Base-by-base conservation (phyloP, 306 rosid genomes). In the Castanopsis chinensis region DNA sequence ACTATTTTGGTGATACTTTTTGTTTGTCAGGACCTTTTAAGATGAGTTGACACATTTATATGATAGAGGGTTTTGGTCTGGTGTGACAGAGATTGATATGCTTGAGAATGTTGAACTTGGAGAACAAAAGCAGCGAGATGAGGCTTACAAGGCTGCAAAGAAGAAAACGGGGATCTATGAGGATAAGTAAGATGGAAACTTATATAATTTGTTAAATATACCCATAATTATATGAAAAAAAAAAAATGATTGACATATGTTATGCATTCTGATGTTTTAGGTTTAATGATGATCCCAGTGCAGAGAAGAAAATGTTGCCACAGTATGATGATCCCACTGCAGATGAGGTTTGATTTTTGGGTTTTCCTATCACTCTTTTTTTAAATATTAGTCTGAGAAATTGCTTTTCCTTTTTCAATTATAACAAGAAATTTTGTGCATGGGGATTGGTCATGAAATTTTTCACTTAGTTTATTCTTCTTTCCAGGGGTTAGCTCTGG, bases 101-200 rank as follows among this genome's bases (percentile, higher is more conserved):
- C 99, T 95, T 84, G 99, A 93, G 88, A 93, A 95, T 69, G 85
- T 95, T 79, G 98, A 95, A 86, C 79, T 95, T 73, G 99, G 98
- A 71, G 99, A 95, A 79, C 99, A 95, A 83, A 93, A 90, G 86
- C 87, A 49, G 51, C 86, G 98, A 64, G 88, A 93, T 73, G 93
- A 90, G 1, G 97, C 99, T 75, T 93, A 95, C 81, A 91, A 89
- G 84, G 98, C 98, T 76, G 89, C 97, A 69, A 91, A 91, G 88
- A 93, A 91, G 88, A 95, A 93, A 90, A 76, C 84, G 4, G 99
- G 98, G 67, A 72, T 79, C 63, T 95, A 91, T 69, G 94, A 71
- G 73, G 98, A 95, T 83, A 95, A 93, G 98, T 93, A 91, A 85
- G 96, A 79, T 73, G 73, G 41, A 14, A 68, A 76, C 69, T 54